Percentiles rank a stretch among this genome's conserved stretches.
These are phyloP conservation scores for Daucus carota DNA, from an alignment of 129 eudicot genomes.

Conservation along the genomic window DNA sequence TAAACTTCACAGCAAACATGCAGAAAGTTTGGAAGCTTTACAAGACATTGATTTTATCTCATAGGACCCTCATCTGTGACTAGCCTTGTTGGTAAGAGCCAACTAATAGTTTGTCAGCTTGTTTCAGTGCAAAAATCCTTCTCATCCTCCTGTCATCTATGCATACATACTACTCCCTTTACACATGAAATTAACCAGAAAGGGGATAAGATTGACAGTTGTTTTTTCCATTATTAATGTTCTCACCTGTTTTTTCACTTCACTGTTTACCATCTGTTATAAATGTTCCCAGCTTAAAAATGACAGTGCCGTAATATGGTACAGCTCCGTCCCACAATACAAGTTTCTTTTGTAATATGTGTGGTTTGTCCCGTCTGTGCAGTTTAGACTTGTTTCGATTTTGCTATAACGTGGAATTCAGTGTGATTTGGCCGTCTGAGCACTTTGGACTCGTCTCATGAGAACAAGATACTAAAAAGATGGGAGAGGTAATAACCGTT, in stretches of 20 bases:
- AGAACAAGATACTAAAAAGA: too few relatives aligned
- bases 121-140: background rate
- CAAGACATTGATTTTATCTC: background rate
- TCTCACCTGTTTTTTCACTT: background rate
- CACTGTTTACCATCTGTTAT: background rate
- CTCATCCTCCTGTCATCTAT: background rate
- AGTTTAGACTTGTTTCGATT: too few relatives aligned
- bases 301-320: too few relatives aligned
- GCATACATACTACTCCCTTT: background rate
- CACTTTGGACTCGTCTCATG: too few relatives aligned
- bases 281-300: too few relatives aligned
- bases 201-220: constrained; percentile 1
- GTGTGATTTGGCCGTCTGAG: too few relatives aligned
- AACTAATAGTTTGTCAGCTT: constrained; percentile 4
- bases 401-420: too few relatives aligned
- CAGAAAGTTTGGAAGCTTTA: constrained; percentile 6
- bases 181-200: background rate
- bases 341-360: too few relatives aligned
- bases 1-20: constrained; percentile 1
- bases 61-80: background rate
- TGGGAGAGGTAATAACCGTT: too few relatives aligned
- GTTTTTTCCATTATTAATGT: background rate
- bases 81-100: background rate
- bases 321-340: too few relatives aligned
- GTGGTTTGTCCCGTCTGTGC: too few relatives aligned